Evolutionary conservation across 2,329 filamentous ascomycete species (phyloP), one percentile per base, ranked within the genome.

Genomic region (Colletotrichum gloeosporioides): DNA sequence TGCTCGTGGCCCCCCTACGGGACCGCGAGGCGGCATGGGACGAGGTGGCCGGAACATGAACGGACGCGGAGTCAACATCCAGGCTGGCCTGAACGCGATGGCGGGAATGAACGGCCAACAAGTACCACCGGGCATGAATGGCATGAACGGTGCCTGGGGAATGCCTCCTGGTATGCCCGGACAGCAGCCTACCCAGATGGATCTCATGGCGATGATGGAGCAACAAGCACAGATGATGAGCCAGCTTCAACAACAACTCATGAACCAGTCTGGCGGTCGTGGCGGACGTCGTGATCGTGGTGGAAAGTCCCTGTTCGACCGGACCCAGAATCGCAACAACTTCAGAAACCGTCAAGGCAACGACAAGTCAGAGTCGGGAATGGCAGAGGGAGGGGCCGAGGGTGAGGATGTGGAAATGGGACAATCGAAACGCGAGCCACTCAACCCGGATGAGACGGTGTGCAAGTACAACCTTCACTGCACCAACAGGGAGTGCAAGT

Each of bases 381-480:
- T 39, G 70, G 53, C 49, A 36, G 80, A 25, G 80, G 81, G 73
- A 82, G 84, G 68, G 71, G 83, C 81, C 16, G 88, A 88, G 36
- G 88, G 86, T 68, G 90, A 90, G 84, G 94, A 96, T 77, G 88
- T 93, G 29, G 93, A 95, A 63, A 92, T 92, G 88, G 85, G 86
- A 4, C 88, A 87, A 69, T 83, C 83, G 79, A 88, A 86, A 85
- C 90, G 85, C 82, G 92, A 88, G 86, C 87, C 84, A 80, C 90
- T 82, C 49, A 92, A 89, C 81, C 87, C 88, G n/a, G 90, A 92
- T 8, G 91, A 95, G 65, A 94, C 89, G 16, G 88, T 96, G 77
- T 99, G 97, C 91, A 95, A 94, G 81, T 99, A 93, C 88, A 98
- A 99, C 86, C 88, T 97, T 70, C 89, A 91, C 78, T 99, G 97